Evolutionary conservation across 2,329 filamentous ascomycete species (phyloP).

Genomic region (Pseudocercospora fuligena): DNA sequence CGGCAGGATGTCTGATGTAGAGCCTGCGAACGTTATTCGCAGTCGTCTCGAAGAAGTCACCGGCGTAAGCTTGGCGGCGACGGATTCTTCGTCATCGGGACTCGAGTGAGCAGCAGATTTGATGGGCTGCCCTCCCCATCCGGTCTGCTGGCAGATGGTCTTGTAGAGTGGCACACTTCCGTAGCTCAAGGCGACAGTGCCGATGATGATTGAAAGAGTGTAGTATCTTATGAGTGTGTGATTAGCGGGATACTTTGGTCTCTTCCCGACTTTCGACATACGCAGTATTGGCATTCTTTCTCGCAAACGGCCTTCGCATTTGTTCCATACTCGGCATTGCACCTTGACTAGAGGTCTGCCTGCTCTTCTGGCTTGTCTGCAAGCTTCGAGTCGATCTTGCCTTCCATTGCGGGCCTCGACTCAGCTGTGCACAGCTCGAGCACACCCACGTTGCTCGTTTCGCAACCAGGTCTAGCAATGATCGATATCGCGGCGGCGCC

Average conservation of each 20-base stretch:
- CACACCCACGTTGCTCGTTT: constrained; percentile 32
- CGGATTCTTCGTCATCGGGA: constrained; percentile 61
- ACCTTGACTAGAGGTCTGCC: constrained; percentile 21
- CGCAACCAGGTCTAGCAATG: constrained; percentile 36
- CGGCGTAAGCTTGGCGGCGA: constrained; percentile 75
- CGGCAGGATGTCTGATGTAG: constrained; percentile 90
- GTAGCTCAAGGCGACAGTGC: constrained; percentile 79
- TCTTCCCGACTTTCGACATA: constrained; percentile 43
- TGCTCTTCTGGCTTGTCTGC: constrained; percentile 33
- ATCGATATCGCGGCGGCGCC: constrained; percentile 38
- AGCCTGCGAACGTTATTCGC: constrained; percentile 93
- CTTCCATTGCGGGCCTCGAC: constrained; percentile 19
- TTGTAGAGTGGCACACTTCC: constrained; percentile 87
- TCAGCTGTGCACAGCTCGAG: constrained; percentile 25
- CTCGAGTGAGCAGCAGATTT: constrained; percentile 79
- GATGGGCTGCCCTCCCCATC: constrained; percentile 92
- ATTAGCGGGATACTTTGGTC: constrained; percentile 25
- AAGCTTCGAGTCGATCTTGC: constrained; percentile 38
- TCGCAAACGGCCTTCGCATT: constrained; percentile 66
- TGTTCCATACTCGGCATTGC: constrained; percentile 64
- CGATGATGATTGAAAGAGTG: constrained; percentile 75
- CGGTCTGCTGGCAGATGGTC: constrained; percentile 85
- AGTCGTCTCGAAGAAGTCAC: constrained; percentile 82
- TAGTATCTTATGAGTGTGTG: constrained; percentile 63
- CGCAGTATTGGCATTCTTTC: constrained; percentile 71